Percentiles rank a stretch among this genome's conserved stretches.
These are phyloP conservation scores for Erodium maritimum DNA, from an alignment of 345 rosid genomes.

Conservation along the genomic window DNA sequence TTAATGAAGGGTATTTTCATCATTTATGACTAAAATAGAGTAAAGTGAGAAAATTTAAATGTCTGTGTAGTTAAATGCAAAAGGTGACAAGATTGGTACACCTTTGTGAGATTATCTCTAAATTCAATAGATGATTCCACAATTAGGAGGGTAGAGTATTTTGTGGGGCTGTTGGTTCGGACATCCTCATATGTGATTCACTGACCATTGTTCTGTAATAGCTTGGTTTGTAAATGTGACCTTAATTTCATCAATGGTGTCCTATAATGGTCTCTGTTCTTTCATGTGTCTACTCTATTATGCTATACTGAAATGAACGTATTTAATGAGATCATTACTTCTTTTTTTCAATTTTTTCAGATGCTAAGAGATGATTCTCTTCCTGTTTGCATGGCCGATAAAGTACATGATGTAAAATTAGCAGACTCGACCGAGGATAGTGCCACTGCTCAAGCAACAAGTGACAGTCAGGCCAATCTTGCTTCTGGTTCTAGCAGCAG, in stretches of 20 bases:
- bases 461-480: conserved; percentile 48
- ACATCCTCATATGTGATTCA: conserved; percentile 35
- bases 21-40: too few relatives aligned
- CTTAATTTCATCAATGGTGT: neutral
- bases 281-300: neutral
- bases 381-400: conserved; percentile 84
- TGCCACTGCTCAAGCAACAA: conserved; percentile 27
- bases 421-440: conserved; percentile 71
- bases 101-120: too few relatives aligned
- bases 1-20: too few relatives aligned
- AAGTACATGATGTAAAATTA: conserved; percentile 92
- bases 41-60: too few relatives aligned
- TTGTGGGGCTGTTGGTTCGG: conserved; percentile 27
- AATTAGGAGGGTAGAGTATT: conserved; percentile 11
- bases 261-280: neutral
- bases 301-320: neutral
- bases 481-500: conserved; percentile 79
- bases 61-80: too few relatives aligned
- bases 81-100: too few relatives aligned
- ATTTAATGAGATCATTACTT: neutral
- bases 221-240: too few relatives aligned
- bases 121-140: too few relatives aligned
- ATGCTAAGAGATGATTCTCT: conserved; percentile 74
- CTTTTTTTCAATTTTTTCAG: conserved; percentile 33
- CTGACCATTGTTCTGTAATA: too few relatives aligned